These are phyloP conservation scores for Vitis hybrid DNA, from an alignment of 177 flowering plant species.

Conservation along the genomic window DNA sequence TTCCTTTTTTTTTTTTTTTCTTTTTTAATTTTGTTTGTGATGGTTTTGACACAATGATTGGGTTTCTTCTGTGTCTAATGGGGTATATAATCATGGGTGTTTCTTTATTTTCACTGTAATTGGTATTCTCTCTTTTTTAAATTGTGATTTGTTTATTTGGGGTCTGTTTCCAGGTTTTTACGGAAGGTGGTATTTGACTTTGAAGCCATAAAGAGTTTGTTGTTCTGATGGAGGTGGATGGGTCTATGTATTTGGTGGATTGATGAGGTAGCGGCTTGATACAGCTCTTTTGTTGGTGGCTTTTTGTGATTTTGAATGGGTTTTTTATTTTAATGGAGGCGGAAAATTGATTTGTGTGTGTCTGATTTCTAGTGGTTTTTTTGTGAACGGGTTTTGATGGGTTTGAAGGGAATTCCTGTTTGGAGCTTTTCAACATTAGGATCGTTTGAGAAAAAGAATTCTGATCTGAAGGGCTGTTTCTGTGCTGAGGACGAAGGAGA, in stretches of 20 bases:
- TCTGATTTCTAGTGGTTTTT: not conserved
- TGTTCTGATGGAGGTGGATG: conserved; percentile 8
- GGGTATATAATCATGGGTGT: conserved; percentile 27
- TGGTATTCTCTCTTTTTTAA: not conserved
- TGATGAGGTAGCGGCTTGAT: conserved; percentile 8
- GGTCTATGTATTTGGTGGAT: too few species aligned
- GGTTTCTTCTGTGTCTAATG: conserved; percentile 12
- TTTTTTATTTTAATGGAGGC: conserved; percentile 10
- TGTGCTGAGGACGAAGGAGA: conserved; percentile 13
- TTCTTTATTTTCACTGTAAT: conserved; percentile 26
- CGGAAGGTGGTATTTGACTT: conserved; percentile 38
- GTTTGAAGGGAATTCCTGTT: conserved; percentile 23
- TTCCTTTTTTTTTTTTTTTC: not conserved
- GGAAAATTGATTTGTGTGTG: conserved; percentile 13
- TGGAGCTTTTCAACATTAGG: conserved; percentile 15
- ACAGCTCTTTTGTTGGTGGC: not conserved
- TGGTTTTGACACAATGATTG: conserved; percentile 16
- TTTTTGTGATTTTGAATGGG: conserved; percentile 11
- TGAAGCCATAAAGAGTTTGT: conserved; percentile 18
- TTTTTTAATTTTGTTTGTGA: not conserved
- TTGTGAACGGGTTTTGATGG: conserved; percentile 27
- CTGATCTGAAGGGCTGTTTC: conserved; percentile 15
- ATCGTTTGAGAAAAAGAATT: conserved; percentile 7
- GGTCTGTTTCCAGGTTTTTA: conserved; percentile 26
- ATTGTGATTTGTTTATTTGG: conserved; percentile 10